phyloP scores from a whole-genome alignment of 495 filamentous ascomycete genomes.

The Polyplosphaeria fusca region DNA sequence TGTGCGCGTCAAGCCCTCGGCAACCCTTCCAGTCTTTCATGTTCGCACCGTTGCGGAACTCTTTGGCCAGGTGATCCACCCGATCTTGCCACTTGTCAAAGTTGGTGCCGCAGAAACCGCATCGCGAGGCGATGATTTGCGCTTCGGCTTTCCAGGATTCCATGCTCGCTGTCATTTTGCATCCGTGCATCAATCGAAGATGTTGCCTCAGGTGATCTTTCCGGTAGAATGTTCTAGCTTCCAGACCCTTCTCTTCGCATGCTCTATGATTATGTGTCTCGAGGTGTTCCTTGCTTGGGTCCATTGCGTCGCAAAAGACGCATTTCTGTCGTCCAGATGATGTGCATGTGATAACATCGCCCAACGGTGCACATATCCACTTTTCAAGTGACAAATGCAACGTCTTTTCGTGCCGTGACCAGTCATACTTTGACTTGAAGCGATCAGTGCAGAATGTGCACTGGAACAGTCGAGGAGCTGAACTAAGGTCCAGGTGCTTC shows the following conservation, averaged over 20 bases:
- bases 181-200: constrained; percentile 70
- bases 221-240: constrained; percentile 72
- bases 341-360: constrained; percentile 47
- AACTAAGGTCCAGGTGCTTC: constrained; percentile 23
- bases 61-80: constrained; percentile 42
- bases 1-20: constrained; percentile 39
- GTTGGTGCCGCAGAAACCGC: constrained; percentile 42
- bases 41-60: constrained; percentile 42
- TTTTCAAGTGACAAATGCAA: constrained; percentile 72
- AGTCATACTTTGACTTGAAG: constrained; percentile 81
- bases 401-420: constrained; percentile 79
- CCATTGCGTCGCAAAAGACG: constrained; percentile 60
- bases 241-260: constrained; percentile 62
- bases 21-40: constrained; percentile 47
- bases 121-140: constrained; percentile 39
- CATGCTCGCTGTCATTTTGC: constrained; percentile 61
- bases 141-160: constrained; percentile 60
- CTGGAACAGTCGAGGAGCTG: constrained; percentile 59
- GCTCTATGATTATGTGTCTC: constrained; percentile 68
- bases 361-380: constrained; percentile 74
- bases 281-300: constrained; percentile 59
- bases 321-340: constrained; percentile 56
- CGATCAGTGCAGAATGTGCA: constrained; percentile 82
- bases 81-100: constrained; percentile 43
- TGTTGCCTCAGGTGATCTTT: constrained; percentile 86